Evolutionary conservation across 2,329 filamentous ascomycete genomes (phyloP), one percentile per base, ranked within the genome.

Genomic region (Stemphylium vesicarium): DNA sequence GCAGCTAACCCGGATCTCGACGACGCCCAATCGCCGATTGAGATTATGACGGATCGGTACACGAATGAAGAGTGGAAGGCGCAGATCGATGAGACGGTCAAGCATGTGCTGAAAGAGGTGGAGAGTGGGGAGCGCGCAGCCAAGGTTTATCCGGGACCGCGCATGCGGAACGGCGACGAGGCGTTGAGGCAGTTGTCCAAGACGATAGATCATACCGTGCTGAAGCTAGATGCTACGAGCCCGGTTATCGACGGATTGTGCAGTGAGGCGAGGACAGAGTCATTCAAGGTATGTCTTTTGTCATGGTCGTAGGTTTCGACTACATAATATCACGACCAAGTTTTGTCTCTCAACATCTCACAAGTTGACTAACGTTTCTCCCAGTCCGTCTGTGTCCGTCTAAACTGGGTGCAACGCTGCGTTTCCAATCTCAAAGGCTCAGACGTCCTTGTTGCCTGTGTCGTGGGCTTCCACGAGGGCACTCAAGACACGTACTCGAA

Each of bases 401-500:
- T 80, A 1, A 75, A 79, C 32, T 79, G 79, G 68, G 84, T 87
- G n/a, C 61, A 76, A 20, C 80, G 77, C 50, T 82, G 82, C 43
- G 77, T 79, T 15, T 62, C 77, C 37, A 79, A 81, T 49, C 77
- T 87, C 42, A 76, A 77, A 53, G 78, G 77, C 43, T 78, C 78
- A 7, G 68, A 69, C 5, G 79, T 84, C n/a, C 75, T 76, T 20
- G 79, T 86, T 16, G 82, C 84, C 39, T 84, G 82, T 60, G 85
- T 87, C 5, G 78, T 87, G 9, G 84, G 82, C 18, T 87, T 87
- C 68, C 85, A 82, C 48, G 83, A 86, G 65, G 85, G 85, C 11
- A 85, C 82, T 0, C 75, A 84, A 56, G 74, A 80, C 42, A 81
- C 82, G 0, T 66, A 75, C 3, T 71, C 77, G 29, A 86, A 85